Conservation (phyloP, 176 grass and related monocot genomes). For the Zizania latifolia region DNA sequence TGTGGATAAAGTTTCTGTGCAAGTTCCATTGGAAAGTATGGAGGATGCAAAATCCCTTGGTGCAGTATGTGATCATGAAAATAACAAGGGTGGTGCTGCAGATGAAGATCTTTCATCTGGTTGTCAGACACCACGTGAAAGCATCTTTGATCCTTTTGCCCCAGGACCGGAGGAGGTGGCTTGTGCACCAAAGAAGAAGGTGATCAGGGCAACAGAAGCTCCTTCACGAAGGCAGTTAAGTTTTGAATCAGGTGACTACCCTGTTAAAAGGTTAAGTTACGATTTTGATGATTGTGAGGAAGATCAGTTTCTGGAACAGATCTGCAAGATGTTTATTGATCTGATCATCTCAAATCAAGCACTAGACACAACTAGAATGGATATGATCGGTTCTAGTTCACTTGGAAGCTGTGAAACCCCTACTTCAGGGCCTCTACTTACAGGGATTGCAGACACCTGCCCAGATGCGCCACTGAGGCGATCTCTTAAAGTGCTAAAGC, state of each 20-base stretch:
- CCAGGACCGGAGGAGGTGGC: slow-evolving; percentile 35
- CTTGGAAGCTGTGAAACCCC: slow-evolving; percentile 40
- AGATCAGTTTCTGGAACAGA: slow-evolving; percentile 25
- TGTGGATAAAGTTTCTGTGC: not conserved
- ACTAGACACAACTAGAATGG: slow-evolving; percentile 9
- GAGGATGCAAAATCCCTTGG: not conserved
- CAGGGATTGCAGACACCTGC: slow-evolving; percentile 51
- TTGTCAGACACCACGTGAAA: slow-evolving; percentile 51
- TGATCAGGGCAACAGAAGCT: slow-evolving; percentile 12
- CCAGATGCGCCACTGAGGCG: slow-evolving; percentile 42
- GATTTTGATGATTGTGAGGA: slow-evolving; percentile 33
- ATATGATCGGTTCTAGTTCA: slow-evolving; percentile 6
- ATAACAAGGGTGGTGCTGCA: slow-evolving; percentile 1
- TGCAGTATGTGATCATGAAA: slow-evolving; percentile 5
- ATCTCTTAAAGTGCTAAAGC: slow-evolving; percentile 22
- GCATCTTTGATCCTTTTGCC: slow-evolving; percentile 77
- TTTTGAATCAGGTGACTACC: slow-evolving; percentile 36
- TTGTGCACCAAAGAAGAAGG: slow-evolving; percentile 60
- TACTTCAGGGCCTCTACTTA: slow-evolving; percentile 32
- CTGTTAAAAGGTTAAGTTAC: slow-evolving; percentile 26
- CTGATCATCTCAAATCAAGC: slow-evolving; percentile 40
- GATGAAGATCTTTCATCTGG: slow-evolving; percentile 1
- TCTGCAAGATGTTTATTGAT: slow-evolving; percentile 44
- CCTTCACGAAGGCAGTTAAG: slow-evolving; percentile 42
- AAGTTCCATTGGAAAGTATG: slow-evolving; percentile 26